phyloP scores from a whole-genome alignment of 176 grass and related monocot genomes.

The Lolium multiflorum region DNA sequence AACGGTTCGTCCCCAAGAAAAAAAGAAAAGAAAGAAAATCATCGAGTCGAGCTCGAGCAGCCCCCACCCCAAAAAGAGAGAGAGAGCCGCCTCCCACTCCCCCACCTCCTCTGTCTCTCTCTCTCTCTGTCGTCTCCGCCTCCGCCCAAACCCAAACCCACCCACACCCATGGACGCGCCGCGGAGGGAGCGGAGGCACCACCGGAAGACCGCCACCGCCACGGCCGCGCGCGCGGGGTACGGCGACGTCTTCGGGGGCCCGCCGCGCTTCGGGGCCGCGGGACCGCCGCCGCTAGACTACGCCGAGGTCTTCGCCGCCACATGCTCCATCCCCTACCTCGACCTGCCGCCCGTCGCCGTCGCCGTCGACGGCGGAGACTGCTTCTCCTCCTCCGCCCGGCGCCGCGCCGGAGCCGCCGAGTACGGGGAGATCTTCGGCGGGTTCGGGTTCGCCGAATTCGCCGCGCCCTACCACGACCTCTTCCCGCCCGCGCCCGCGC shows the following conservation, averaged over 20 bases:
- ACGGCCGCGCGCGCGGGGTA: constrained; percentile 39
- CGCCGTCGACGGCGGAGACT: background rate
- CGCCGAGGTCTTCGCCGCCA: constrained; percentile 67
- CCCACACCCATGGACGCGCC: constrained; percentile 55
- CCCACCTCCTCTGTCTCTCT: constrained; percentile 27
- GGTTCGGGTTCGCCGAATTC: constrained; percentile 70
- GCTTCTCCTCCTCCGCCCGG: constrained; percentile 56
- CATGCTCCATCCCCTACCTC: constrained; percentile 91
- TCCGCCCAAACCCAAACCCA: background rate
- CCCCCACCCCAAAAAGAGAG: no score
- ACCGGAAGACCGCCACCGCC: constrained; percentile 39
- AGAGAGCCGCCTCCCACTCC: constrained; percentile 22
- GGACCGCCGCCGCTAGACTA: constrained; percentile 53
- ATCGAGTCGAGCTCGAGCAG: no score
- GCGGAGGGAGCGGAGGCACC: constrained; percentile 54
- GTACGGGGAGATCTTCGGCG: constrained; percentile 87
- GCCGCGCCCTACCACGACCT: constrained; percentile 80
- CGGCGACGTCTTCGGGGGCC: constrained; percentile 77
- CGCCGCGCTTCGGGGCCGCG: constrained; percentile 52
- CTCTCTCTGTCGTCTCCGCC: background rate
- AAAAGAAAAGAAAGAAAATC: no score
- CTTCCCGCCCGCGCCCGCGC: constrained; percentile 30
- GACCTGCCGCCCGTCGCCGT: constrained; percentile 59
- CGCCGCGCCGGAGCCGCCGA: constrained; percentile 40
- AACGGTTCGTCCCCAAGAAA: no score